Evolutionary conservation across 768 basidiomycete genomes (phyloP), one percentile per base, ranked within the genome.

Genomic region (Erythrobasidium yunnanense): DNA sequence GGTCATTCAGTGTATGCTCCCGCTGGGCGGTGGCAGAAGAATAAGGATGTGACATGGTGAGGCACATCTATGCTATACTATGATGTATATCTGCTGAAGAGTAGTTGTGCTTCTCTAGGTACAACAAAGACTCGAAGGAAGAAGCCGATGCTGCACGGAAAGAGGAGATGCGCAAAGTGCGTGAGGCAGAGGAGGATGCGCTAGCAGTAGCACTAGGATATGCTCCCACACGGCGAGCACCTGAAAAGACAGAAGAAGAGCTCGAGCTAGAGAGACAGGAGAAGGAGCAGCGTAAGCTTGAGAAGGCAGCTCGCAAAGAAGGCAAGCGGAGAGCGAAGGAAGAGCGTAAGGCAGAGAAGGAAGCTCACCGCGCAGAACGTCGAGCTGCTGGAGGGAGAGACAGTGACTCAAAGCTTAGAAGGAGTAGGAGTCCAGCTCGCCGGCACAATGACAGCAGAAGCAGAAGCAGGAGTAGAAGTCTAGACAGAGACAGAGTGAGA

Each of bases 21-120:
- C 0, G 88, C 88, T 0, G 92, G 92, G 1, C 81, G 92, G 60
- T 96, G 92, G 92, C 92, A 95, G 78, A 93, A 91, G 78, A 90
- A 90, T 79, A 91, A 93, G 75, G 92, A 96, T 72, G 78, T 95
- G 13, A 91, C 93, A 73, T 96, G 92, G 92, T n/a, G n/a, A n/a
- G n/a, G n/a, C n/a, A n/a, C n/a, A n/a, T n/a, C n/a, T n/a, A n/a
- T n/a, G n/a, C n/a, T n/a, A n/a, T n/a, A n/a, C n/a, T n/a, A n/a
- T n/a, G n/a, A n/a, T n/a, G n/a, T n/a, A n/a, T n/a, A n/a, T n/a
- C n/a, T n/a, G n/a, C n/a, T n/a, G n/a, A n/a, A n/a, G n/a, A n/a
- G n/a, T n/a, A n/a, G n/a, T n/a, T n/a, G n/a, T n/a, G n/a, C n/a
- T n/a, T n/a, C n/a, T n/a, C n/a, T n/a, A n/a, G n/a, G n/a, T 96